Evolutionary conservation across 2,329 filamentous ascomycete species (phyloP).

Genomic region (Trichoderma simmonsii): DNA sequence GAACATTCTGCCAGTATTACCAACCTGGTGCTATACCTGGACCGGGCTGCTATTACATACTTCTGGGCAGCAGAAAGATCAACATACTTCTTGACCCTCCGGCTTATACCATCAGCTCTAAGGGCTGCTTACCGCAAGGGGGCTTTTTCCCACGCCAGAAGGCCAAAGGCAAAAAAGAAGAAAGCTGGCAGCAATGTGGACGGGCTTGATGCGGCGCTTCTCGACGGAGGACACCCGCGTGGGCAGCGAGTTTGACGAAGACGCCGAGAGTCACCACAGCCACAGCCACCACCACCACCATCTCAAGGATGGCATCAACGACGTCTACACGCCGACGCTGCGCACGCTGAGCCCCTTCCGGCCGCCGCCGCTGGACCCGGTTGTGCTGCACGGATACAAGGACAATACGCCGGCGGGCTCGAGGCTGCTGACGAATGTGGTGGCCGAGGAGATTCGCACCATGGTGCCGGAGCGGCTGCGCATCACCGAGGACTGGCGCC

Average conservation of each 20-base stretch:
- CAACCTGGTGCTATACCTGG: background rate
- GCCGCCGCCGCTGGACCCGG: slow-evolving; percentile 81
- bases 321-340: slow-evolving; percentile 49
- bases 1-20: background rate
- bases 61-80: background rate
- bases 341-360: slow-evolving; percentile 76
- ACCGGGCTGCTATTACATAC: background rate
- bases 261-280: slow-evolving; percentile 21
- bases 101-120: background rate
- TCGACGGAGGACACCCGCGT: slow-evolving; percentile 45
- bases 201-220: slow-evolving; percentile 66
- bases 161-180: background rate
- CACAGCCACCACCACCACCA: background rate
- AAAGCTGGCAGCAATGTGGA: slow-evolving; percentile 40
- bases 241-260: slow-evolving; percentile 29
- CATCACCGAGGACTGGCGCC: slow-evolving; percentile 79
- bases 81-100: background rate
- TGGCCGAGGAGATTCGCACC: slow-evolving; percentile 91
- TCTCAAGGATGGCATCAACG: slow-evolving; percentile 48
- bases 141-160: background rate
- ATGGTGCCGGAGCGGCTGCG: slow-evolving; percentile 84
- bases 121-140: background rate
- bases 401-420: slow-evolving; percentile 56
- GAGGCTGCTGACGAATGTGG: slow-evolving; percentile 64
- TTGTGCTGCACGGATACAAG: slow-evolving; percentile 66